These are phyloP conservation scores for Auricularia cornea DNA, from an alignment of 768 basidiomycete species.

Conservation along the genomic window DNA sequence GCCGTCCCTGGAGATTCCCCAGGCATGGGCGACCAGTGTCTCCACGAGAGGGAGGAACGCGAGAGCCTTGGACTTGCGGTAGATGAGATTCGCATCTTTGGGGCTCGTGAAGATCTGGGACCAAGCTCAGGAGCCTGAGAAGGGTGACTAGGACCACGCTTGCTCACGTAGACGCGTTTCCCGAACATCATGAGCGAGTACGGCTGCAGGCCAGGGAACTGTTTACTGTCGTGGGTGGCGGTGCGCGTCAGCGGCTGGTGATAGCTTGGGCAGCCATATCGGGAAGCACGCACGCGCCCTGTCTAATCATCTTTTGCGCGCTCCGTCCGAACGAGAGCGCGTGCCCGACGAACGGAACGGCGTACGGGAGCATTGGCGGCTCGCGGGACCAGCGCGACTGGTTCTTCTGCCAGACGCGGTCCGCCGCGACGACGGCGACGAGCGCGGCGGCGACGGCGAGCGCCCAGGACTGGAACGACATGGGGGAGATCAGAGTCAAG, in stretches of 20 bases:
- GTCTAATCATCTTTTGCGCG: background rate
- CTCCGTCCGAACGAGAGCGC: background rate
- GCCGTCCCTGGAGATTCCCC: background rate
- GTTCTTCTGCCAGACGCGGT: background rate
- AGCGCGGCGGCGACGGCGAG: background rate
- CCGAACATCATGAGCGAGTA: background rate
- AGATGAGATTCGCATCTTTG: background rate
- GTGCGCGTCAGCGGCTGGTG: background rate
- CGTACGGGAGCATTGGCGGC: background rate
- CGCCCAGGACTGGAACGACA: background rate
- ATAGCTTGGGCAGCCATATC: background rate
- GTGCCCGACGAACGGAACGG: background rate
- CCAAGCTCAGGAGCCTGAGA: background rate
- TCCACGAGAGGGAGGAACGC: background rate
- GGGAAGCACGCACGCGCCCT: background rate
- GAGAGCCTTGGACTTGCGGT: slow-evolving; percentile 1
- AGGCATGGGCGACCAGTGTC: background rate
- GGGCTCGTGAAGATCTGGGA: background rate
- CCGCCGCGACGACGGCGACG: background rate
- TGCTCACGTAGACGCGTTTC: background rate
- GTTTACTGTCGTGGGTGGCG: background rate
- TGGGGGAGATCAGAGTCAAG: background rate
- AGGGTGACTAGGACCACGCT: background rate
- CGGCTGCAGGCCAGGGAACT: background rate
- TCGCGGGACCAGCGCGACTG: background rate